Conservation (phyloP, 75 land plant genomes). For the Sequoia sempervirens region DNA sequence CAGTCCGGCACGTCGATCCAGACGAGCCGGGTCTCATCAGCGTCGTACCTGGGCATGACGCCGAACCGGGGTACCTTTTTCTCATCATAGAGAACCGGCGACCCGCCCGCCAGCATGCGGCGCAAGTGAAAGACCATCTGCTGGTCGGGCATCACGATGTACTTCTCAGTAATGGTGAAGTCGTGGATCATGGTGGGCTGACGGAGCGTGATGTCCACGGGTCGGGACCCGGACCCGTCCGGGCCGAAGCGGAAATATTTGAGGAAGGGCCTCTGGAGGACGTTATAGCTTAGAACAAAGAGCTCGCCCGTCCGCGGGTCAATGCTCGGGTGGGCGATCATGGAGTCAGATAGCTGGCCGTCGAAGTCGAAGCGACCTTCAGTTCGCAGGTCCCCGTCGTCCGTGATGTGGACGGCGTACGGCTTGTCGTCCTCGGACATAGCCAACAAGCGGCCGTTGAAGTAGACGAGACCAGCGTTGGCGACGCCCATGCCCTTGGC, state of each 20-base stretch:
- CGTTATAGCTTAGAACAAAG: constrained; percentile 58
- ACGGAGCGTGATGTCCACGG: constrained; percentile 38
- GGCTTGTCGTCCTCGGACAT: constrained; percentile 48
- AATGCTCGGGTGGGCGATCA: constrained; percentile 81
- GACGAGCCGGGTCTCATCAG: constrained; percentile 19
- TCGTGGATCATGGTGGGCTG: constrained; percentile 72
- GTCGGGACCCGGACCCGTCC: constrained; percentile 18
- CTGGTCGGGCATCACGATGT: constrained; percentile 64
- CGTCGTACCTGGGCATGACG: constrained; percentile 48
- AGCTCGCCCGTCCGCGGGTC: constrained; percentile 63
- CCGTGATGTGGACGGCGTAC: constrained; percentile 46
- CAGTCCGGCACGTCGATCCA: constrained; percentile 88
- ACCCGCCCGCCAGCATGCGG: constrained; percentile 70
- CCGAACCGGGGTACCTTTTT: constrained; percentile 72
- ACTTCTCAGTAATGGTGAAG: constrained; percentile 64
- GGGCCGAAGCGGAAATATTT: constrained; percentile 36
- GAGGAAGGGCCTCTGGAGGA: constrained; percentile 48
- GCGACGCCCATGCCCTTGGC: constrained; percentile 41
- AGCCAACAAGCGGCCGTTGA: constrained; percentile 32
- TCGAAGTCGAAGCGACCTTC: constrained; percentile 59
- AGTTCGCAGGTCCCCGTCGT: constrained; percentile 58
- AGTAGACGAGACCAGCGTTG: constrained; percentile 40
- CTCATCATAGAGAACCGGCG: constrained; percentile 70
- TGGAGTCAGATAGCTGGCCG: constrained; percentile 44
- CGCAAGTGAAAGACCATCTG: constrained; percentile 73